Base-by-base conservation (phyloP, 2,329 filamentous ascomycete species). In the Clonostachys rhizophaga region DNA sequence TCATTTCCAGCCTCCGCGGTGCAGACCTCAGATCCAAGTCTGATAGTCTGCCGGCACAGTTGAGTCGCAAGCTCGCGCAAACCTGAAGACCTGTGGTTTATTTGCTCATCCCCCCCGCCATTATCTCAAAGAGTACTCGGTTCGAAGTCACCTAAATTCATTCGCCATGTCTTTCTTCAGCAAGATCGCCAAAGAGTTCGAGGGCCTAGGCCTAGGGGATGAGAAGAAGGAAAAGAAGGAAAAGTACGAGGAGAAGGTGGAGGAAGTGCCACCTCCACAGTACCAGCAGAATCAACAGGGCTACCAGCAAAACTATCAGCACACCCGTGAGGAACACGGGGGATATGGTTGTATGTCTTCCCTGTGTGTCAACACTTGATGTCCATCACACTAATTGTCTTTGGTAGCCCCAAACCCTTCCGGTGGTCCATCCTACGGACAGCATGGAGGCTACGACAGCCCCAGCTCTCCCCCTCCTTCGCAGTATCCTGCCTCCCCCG, bases 131-230 rank as follows among this genome's bases (percentile, higher is more conserved):
- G 24, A 30, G 24, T 5, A 30, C 9, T 30, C 24, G 9, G 24
- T 10, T 30, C 9, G 24, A 30, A 30, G 24, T 4, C 24, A 30
- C 8, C 24, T 8, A 30, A 30, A 30, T 10, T 14, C 16, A 37
- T 36, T 45, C 56, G 62, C 46, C 52, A 74, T 73, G 69, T 72
- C 69, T 35, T 72, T 72, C 56, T 66, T 72, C 57, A 68, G 67
- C 52, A 70, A 70, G 54, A 54, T 72, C 43, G 61, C 64, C 49
- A 61, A 68, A 54, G 62, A 70, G 53, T 66, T 74, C 40, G 72
- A 78, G 56, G 68, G 70, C 55, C 64, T 79, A 47, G 68, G 65
- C 44, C 65, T 77, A 54, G 71, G 71, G 42, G 69, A 68, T 44
- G 67, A 65, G 44, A 61, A 67, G 52, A 59, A 59, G 39, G 43